Base-by-base conservation (phyloP, 345 rosid species). In the Eucalyptus guilfoylei region DNA sequence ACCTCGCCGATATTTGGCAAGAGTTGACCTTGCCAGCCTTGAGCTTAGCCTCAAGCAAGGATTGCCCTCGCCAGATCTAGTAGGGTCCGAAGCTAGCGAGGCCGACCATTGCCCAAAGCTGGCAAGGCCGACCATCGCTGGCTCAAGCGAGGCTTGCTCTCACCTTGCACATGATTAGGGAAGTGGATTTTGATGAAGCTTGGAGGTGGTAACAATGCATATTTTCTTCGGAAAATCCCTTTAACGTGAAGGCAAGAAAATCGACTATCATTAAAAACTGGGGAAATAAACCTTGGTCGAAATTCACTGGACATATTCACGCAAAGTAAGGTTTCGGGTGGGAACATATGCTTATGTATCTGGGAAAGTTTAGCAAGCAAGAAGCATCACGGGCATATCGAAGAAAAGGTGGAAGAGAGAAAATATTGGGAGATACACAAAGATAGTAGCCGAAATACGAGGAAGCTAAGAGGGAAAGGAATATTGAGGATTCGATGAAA, bases 41-140 rank as follows among this genome's bases (percentile, higher is more conserved):
- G 1, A 24, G 62, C 62, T 55, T 1, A 24, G 1, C 62, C 62
- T 9, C 62, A 24, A 55, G 30, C 0, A 24, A 55, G 11, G 28
- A 3, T 55, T 55, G 30, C 3, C 13, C 13, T 24, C 1, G 0
- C 28, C 0, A 9, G 1, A 55, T 24, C 30, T 24, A 55, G 30
- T 55, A 1, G 6, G 30, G 58, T 52, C 1, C 8, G 1, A 9
- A 55, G 28, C 28, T 55, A 24, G 60, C 2, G 2, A 54, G 58
- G 58, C 24, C 11, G 0, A 52, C 19, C 52, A 15, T 49, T 1
- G 1, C 1, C 8, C 3, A 1, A 23, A 21, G 26, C 5, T 54
- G 2, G 60, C 0, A 1, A 55, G 62, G 62, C 21, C 13, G 6
- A 55, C 2, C 58, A 52, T 52, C 0, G 3, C 12, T 0, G 1